Evolutionary conservation across 805 yeast genomes (phyloP).

Genomic region (Tetrapisispora iriomotensis): DNA sequence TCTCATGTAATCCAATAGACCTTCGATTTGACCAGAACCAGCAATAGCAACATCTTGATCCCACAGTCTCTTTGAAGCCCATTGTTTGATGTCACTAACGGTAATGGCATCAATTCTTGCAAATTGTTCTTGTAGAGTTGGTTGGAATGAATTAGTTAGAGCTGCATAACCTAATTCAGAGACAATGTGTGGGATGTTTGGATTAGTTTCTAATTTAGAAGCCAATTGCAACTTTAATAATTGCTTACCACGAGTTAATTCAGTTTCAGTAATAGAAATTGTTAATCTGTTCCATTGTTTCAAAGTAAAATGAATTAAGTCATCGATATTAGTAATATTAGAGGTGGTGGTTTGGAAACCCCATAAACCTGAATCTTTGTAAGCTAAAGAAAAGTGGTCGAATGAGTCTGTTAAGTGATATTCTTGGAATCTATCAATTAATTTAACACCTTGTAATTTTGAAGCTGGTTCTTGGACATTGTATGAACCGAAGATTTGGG

Average conservation of each 20-base stretch:
- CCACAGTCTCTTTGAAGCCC: conserved; percentile 73
- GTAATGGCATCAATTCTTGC: conserved; percentile 52
- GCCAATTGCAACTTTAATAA: conserved; percentile 56
- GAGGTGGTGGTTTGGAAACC: conserved; percentile 64
- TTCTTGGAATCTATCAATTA: conserved; percentile 58
- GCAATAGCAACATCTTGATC: conserved; percentile 78
- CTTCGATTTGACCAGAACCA: conserved; percentile 83
- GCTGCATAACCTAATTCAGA: conserved; percentile 3
- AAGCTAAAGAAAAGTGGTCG: conserved; percentile 62
- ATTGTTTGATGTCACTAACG: conserved; percentile 48
- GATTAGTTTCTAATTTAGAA: conserved; percentile 3
- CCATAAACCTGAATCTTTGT: conserved; percentile 76
- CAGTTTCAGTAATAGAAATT: conserved; percentile 63
- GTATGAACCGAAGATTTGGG: conserved; percentile 49
- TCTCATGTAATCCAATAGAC: conserved; percentile 73
- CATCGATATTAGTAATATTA: conserved; percentile 55
- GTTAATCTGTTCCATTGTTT: conserved; percentile 85
- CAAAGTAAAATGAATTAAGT: conserved; percentile 67
- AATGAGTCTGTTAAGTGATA: conserved; percentile 64
- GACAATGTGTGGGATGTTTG: not conserved
- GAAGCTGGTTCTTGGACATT: conserved; percentile 46
- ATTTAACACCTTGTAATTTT: conserved; percentile 54
- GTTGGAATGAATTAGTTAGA: not conserved
- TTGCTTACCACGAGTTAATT: conserved; percentile 69
- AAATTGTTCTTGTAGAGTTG: conserved; percentile 12